These are phyloP conservation scores for Neobulgaria alba DNA, from an alignment of 2,329 filamentous ascomycete genomes.

Conservation along the genomic window DNA sequence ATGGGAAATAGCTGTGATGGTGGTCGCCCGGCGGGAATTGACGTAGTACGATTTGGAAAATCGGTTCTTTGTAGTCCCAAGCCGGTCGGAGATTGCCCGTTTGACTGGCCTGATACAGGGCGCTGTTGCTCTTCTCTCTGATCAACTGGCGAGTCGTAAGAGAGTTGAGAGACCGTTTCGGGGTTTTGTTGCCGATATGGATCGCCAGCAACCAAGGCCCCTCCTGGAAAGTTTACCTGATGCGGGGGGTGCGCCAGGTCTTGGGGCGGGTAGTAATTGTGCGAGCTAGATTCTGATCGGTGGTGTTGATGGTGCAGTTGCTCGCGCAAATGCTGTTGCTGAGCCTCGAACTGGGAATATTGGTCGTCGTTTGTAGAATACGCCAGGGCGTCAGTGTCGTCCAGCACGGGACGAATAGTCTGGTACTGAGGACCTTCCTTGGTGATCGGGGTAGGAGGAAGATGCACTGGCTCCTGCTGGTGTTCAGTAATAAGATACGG, in stretches of 20 bases:
- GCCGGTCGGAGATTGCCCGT: constrained; percentile 22
- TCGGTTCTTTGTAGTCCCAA: constrained; percentile 15
- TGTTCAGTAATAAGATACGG: constrained; percentile 24
- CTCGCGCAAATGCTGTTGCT: constrained; percentile 16
- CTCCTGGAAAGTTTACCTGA: constrained; percentile 28
- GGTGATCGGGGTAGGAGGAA: constrained; percentile 4
- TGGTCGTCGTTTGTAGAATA: constrained; percentile 16
- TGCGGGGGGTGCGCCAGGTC: constrained; percentile 18
- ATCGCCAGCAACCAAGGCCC: constrained; percentile 24
- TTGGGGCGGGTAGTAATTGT: constrained; percentile 22
- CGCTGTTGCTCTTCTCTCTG: constrained; percentile 24
- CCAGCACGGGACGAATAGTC: constrained; percentile 23
- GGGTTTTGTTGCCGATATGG: constrained; percentile 38
- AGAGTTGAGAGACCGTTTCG: constrained; percentile 54
- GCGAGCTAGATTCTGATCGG: constrained; percentile 17
- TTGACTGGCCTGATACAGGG: constrained; percentile 21
- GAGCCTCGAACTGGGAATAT: constrained; percentile 29
- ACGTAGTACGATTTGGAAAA: constrained; percentile 21
- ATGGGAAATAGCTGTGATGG: constrained; percentile 22
- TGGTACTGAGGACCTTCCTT: constrained; percentile 19
- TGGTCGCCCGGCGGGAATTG: constrained; percentile 20
- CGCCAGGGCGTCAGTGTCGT: constrained; percentile 15
- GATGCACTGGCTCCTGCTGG: constrained; percentile 4
- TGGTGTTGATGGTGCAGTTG: constrained; percentile 22
- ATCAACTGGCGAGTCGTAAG: constrained; percentile 47